Percentiles rank a stretch among this genome's conserved stretches.
These are phyloP conservation scores for Inga oerstediana DNA, from an alignment of 306 rosid species.

Conservation along the genomic window DNA sequence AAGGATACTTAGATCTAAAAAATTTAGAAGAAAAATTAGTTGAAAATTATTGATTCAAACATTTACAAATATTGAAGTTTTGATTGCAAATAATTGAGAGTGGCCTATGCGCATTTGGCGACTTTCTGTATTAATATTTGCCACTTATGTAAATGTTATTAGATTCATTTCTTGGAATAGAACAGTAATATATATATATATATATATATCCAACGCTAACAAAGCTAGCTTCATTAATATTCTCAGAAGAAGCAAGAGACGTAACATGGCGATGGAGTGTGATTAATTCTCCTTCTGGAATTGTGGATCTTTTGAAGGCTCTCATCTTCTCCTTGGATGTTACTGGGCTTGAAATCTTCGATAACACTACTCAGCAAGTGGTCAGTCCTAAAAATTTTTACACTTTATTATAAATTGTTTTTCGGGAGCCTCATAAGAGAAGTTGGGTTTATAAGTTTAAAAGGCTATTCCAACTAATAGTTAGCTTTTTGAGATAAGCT, in stretches of 20 bases:
- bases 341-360: neutral
- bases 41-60: neutral
- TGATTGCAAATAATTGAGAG: neutral
- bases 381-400: slow-evolving; percentile 10
- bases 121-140: neutral
- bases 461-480: no score
- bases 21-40: neutral
- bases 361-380: slow-evolving; percentile 34
- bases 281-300: neutral
- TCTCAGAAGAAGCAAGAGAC: neutral
- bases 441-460: no score
- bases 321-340: neutral
- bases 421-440: neutral
- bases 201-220: neutral
- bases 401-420: neutral
- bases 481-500: no score
- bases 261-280: neutral
- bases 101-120: no score
- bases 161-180: no score
- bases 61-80: no score
- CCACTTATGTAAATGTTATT: neutral
- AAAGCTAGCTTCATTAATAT: neutral
- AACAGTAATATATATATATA: no score
- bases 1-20: neutral
- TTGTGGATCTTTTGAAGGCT: slow-evolving; percentile 26